Base-by-base conservation (phyloP, 352 stramenopile species). In the Achlya hypogyna region DNA sequence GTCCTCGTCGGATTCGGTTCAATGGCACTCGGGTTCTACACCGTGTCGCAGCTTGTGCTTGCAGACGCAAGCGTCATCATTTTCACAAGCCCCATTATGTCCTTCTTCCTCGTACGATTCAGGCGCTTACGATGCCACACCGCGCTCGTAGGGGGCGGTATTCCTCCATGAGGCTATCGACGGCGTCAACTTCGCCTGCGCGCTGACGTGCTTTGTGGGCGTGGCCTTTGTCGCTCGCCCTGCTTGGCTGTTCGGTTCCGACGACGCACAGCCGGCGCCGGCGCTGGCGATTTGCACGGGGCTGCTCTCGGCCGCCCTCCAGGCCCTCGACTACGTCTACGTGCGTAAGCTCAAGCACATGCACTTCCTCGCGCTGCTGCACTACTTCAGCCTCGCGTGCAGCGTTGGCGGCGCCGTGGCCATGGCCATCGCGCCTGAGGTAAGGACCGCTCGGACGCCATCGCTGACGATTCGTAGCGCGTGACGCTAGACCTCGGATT, bases 301-400 rank as follows among this genome's bases (percentile, higher is more conserved):
- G 5, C 59, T 82, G 5, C 52, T 81, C 18, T 69, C 74, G 12
- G 72, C 73, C 22, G 63, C 72, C 10, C 70, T 72, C 9, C 84
- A 93, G 51, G 79, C 79, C 18, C 78, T 90, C 49, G 84, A 88
- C 14, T 93, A 86, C 63, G 79, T 88, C 35, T 74, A 72, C 0
- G 80, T 93, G 54, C 82, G 84, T 12, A 81, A 88, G 69, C 71
- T 91, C 10, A 81, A 80, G 52, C 54, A 71, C 1, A 5, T 67
- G 27, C 51, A 67, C 32, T 67, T 67, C 42, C 31, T 67, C 23
- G 60, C 49, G 16, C 25, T 67, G 20, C 56, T 67, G n/a, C 29
- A 58, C 51, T 67, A 67, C 47, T 67, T 67, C 25, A 60, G 43
- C 38, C 51, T 67, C 16, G 34, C 42, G 10, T 54, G 25, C 23